Base-by-base conservation (phyloP, 169 alveolate species). In the Cryptosporidium xiaoi region DNA sequence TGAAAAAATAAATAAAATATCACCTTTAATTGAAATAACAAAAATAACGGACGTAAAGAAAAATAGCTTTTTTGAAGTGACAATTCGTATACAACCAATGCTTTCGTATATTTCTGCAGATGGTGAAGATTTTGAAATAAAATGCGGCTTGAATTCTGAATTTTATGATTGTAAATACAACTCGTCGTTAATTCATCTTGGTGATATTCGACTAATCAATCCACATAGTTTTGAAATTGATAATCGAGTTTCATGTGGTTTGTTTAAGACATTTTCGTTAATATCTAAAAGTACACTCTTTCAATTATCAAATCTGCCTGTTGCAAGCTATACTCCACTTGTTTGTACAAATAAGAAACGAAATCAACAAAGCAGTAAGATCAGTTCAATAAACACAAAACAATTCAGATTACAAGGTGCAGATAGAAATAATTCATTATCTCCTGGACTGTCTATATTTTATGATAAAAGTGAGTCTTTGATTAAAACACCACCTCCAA, bases 21-120 rank as follows among this genome's bases (percentile, higher is more conserved):
- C 6, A 34, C 87, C 87, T 29, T 44, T 71, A 44, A n/a, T 77
- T 10, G 87, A 77, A n/a, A 62, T 77, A n/a, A 7, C 29, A 18
- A 77, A 77, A 62, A 46, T 77, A 44, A 46, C 87, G 8, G 71
- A 77, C 2, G 31, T 77, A 44, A 48, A 77, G 16, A 62, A 46
- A 44, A 56, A 60, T 77, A 31, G 8, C 36, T 77, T 27, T 44
- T 77, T 77, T 18, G 87, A 77, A 33, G 71, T 77, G 15, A 77
- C 87, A 3, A 36, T 77, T 10, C 71, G 87, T 34, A 27, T 60
- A 62, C 40, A 77, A n/a, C 62, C 44, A 7, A 77, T 77, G 87
- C 87, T 71, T 27, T 77, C 87, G 18, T 77, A 77, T 77, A 60
- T 77, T 34, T 56, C 87, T 13, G 36, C 71, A 20, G 77, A 77